Evolutionary conservation across 164 flowering plant genomes (phyloP).

Genomic region (Nelumbo lutea): DNA sequence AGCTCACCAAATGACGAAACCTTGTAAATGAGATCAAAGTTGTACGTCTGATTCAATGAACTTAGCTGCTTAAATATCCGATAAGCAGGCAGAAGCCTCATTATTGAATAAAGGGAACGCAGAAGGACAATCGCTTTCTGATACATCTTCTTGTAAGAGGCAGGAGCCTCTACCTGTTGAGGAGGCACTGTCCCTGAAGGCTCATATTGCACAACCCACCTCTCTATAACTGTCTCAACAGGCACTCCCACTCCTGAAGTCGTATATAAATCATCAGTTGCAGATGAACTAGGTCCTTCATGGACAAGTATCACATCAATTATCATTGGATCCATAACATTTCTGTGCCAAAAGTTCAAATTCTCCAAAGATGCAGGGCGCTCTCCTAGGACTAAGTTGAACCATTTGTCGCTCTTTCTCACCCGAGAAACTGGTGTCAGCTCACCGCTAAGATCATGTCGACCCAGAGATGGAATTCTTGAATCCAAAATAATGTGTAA

Average conservation of each 20-base stretch:
- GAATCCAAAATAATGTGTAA: slow-evolving; percentile 72
- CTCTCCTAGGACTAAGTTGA: slow-evolving; percentile 63
- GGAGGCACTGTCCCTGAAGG: slow-evolving; percentile 27
- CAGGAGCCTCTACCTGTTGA: slow-evolving; percentile 32
- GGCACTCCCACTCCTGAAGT: slow-evolving; percentile 13
- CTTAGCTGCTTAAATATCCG: slow-evolving; percentile 53
- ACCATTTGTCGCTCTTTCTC: slow-evolving; percentile 81
- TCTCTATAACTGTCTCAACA: slow-evolving; percentile 72
- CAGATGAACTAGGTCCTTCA: slow-evolving; percentile 24
- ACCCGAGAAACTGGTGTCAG: slow-evolving; percentile 28
- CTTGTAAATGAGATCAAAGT: slow-evolving; percentile 70
- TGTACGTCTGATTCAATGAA: slow-evolving; percentile 42
- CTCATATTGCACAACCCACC: slow-evolving; percentile 84
- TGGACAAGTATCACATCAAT: slow-evolving; percentile 76
- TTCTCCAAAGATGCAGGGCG: slow-evolving; percentile 66
- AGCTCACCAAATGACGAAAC: slow-evolving; percentile 70
- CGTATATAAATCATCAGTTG: slow-evolving; percentile 16
- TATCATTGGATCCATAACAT: slow-evolving; percentile 68
- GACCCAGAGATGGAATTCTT: slow-evolving; percentile 58
- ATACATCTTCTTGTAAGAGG: slow-evolving; percentile 55
- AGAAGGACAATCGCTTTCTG: slow-evolving; percentile 72
- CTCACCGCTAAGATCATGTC: slow-evolving; percentile 32
- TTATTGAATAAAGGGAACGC: slow-evolving; percentile 61
- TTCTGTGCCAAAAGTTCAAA: slow-evolving; percentile 66
- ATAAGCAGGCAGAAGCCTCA: slow-evolving; percentile 80